Conservation (phyloP, 257 asterid genomes). For the Striga asiatica region DNA sequence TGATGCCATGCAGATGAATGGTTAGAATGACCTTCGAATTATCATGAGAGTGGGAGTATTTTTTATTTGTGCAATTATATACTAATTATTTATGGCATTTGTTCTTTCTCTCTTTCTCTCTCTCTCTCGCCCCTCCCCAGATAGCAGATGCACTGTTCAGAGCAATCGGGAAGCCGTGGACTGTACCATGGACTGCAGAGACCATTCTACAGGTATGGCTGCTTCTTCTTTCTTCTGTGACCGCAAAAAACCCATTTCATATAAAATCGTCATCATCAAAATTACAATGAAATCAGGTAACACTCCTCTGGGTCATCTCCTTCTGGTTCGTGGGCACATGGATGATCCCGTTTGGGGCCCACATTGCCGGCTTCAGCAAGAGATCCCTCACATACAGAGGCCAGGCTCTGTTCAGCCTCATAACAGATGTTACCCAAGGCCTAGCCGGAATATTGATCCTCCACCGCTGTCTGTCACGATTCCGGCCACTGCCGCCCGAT, state of each 20-base stretch:
- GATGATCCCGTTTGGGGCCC: constrained; percentile 94
- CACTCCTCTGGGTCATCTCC: constrained; percentile 83
- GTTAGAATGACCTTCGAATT: not conserved
- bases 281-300: constrained; percentile 42
- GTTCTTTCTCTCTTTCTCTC: constrained; percentile 4
- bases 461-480: constrained; percentile 57
- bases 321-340: constrained; percentile 98
- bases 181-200: constrained; percentile 92
- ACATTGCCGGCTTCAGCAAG: constrained; percentile 69
- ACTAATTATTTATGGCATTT: not conserved
- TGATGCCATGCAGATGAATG: not conserved
- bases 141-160: constrained; percentile 31
- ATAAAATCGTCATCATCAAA: constrained; percentile 1
- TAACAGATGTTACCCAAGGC: constrained; percentile 86
- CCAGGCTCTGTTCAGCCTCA: constrained; percentile 90
- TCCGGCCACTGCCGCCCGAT: constrained; percentile 72
- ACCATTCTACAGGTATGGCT: constrained; percentile 79
- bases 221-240: not conserved
- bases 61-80: not conserved
- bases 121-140: constrained; percentile 25
- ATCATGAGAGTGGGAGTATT: not conserved
- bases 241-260: not conserved
- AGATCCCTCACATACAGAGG: constrained; percentile 77
- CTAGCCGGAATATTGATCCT: constrained; percentile 88
- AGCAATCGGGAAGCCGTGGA: constrained; percentile 70